Percentiles rank a stretch among this genome's conserved stretches.
Conservation (phyloP, 2,329 filamentous ascomycete species). For the Arthrinium puccinioides region DNA sequence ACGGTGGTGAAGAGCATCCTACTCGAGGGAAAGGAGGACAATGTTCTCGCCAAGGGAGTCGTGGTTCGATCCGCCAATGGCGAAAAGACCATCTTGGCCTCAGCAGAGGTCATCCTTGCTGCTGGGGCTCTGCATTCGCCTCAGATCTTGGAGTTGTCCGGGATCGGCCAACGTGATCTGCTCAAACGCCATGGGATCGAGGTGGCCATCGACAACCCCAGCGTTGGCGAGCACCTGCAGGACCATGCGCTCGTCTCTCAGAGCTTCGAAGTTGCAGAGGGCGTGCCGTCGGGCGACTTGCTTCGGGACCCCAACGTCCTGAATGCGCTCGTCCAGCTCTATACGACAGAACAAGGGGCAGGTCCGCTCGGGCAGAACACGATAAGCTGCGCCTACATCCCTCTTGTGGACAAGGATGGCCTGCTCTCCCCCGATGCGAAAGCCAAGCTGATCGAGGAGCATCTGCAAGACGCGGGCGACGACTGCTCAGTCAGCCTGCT, state of each 20-base stretch:
- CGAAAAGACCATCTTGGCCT: constrained; percentile 7
- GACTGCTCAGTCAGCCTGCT: background rate
- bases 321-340: constrained; percentile 24
- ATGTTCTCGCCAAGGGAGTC: constrained; percentile 26
- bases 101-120: constrained; percentile 32
- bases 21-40: constrained; percentile 16
- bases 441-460: constrained; percentile 17
- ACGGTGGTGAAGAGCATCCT: constrained; percentile 26
- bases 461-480: constrained; percentile 9
- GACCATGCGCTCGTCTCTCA: constrained; percentile 32
- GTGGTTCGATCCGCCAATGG: constrained; percentile 10
- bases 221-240: constrained; percentile 38
- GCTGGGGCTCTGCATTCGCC: constrained; percentile 31
- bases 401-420: constrained; percentile 21
- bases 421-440: constrained; percentile 16
- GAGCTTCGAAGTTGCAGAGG: constrained; percentile 32
- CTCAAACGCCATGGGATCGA: constrained; percentile 30
- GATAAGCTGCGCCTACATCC: constrained; percentile 28
- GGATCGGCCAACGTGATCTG: constrained; percentile 29
- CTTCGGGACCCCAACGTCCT: constrained; percentile 26
- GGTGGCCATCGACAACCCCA: constrained; percentile 30
- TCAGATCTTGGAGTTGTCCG: constrained; percentile 26
- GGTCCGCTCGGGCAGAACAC: constrained; percentile 31
- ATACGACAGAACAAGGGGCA: constrained; percentile 24
- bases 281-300: constrained; percentile 27